Evolutionary conservation across 2,329 filamentous ascomycete genomes (phyloP).

Genomic region (Huntiella abstrusa): DNA sequence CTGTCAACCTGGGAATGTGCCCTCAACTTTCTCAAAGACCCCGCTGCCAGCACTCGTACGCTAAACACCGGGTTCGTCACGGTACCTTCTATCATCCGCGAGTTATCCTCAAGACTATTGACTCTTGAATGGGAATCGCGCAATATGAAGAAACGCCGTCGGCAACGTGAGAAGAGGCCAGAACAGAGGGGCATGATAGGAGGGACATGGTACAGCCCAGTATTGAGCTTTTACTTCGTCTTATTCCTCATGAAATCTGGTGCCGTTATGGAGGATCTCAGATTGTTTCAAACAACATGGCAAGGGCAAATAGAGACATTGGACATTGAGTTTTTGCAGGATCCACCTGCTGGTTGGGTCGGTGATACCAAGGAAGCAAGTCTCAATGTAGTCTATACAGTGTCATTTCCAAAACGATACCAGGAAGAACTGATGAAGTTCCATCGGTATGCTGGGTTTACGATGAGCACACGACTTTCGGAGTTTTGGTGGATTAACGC

Average conservation of each 20-base stretch:
- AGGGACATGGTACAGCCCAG: background rate
- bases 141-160: background rate
- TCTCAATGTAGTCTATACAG: no score
- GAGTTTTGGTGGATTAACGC: slow-evolving; percentile 3
- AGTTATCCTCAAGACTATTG: background rate
- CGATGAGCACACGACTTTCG: background rate
- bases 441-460: background rate
- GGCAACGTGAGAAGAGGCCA: background rate
- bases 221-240: background rate
- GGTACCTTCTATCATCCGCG: background rate
- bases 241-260: background rate
- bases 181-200: background rate
- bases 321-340: no score
- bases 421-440: background rate
- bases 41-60: background rate
- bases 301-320: background rate
- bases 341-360: no score
- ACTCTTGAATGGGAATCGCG: slow-evolving; percentile 5
- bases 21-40: background rate
- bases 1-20: background rate
- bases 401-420: no score
- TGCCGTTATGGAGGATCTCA: background rate
- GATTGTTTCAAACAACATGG: slow-evolving; percentile 1
- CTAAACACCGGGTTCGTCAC: background rate
- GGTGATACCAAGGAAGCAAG: no score